Base-by-base conservation (phyloP, 192 early-diverging fungal species). In the Geranomyces michiganensis region DNA sequence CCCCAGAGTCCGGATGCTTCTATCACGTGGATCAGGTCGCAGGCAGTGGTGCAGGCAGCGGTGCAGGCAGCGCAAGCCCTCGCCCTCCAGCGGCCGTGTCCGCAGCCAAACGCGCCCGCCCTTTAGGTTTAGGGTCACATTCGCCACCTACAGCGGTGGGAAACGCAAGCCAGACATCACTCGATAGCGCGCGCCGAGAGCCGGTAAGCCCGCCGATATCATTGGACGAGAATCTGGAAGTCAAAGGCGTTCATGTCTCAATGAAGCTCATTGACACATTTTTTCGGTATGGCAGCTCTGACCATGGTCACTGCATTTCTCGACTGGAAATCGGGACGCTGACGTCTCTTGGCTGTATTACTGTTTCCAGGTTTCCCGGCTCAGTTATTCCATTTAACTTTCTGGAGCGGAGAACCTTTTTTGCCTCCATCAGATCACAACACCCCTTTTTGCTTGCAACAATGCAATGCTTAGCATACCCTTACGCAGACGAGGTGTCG, bases 401-500 rank as follows among this genome's bases (percentile, higher is more conserved):
- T 17, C 48, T 68, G 17, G 21, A 58, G 10, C 48, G 67, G 19
- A 24, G n/a, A 30, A 15, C 24, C 41, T 68, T 68, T 24, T 14
- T 68, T 22, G n/a, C 27, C 31, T 17, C 51, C n/a, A 56, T 68
- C 60, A 53, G 67, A 3, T n/a, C 19, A 10, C 67, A 68, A 43
- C 19, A 58, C n/a, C 51, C 51, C 10, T 68, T 68, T 41, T 51
- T 68, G 15, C 32, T 68, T 10, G 10, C 47, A 53, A 31, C 67
- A 14, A 68, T 68, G 67, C 67, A 68, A 68, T 68, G 67, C 67
- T 13, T 68, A 10, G 67, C 67, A 21, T 36, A 15, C 24, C 24
- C n/a, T 2, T 68, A 68, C 56, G 31, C 58, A 19, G 58, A 27
- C 36, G 24, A 49, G 46, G 43, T 24, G 19, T n/a, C 46, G 22